Evolutionary conservation across 305 asterid species (phyloP), one percentile per base, ranked within the genome.

Genomic region (Rubia peregrina): DNA sequence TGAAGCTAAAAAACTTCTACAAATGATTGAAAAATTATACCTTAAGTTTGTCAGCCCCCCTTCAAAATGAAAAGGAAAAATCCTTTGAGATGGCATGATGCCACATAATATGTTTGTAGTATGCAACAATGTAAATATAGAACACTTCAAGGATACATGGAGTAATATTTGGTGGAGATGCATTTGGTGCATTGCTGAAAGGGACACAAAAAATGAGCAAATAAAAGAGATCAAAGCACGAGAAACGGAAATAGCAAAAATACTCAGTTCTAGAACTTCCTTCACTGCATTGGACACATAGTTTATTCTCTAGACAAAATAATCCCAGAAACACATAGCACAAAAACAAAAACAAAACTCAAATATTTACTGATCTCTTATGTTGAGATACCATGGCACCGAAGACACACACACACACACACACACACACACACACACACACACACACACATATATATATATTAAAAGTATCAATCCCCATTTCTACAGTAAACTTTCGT

Each of bases 11-110:
- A 40, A 67, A 53, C 22, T 22, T 42, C 19, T 22, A 48, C 41
- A 53, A 38, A 22, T 83, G 40, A 36, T 36, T 36, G 7, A 36
- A 36, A 36, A 36, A 36, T 4, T 3, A 36, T 36, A 91, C 97
- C 97, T 94, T 94, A 56, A 94, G 96, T 85, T 89, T 92, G 86
- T 94, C 98, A 78, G 96, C 96, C 91, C 98, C 36, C 98, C 98
- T 72, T 94, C 98, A 19, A 89, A 41, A 60, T 9, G 36, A 30
- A 30, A 30, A 30, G 36, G 36, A 30, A 30, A 30, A 44, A 11
- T 8, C 46, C 46, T 42, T 42, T 24, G 43, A 60, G 5, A 1
- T 2, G n/a, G 33, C 6, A 19, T 36, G 53, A 61, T 75, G 38
- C 53, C 22, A 71, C 49, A 41, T 17, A 42, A 60, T 10, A 76